Conservation (phyloP, 2,329 filamentous ascomycete species). For the Xylariales sp. region DNA sequence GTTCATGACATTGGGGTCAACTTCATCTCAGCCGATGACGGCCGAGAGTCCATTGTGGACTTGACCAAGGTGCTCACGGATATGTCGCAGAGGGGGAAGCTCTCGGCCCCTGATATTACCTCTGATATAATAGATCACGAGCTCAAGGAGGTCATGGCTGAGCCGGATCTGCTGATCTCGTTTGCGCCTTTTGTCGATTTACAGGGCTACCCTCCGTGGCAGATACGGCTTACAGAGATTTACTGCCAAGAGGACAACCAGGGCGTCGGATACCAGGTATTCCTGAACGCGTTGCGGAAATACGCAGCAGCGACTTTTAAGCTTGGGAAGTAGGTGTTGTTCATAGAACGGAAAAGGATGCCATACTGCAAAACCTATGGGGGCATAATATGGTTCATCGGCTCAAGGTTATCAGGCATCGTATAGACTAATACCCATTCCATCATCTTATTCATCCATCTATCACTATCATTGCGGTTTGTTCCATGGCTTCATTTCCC, state of each 20-base stretch:
- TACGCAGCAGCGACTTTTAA: slow-evolving; percentile 87
- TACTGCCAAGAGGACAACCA: slow-evolving; percentile 74
- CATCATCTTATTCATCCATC: not conserved
- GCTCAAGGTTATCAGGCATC: slow-evolving; percentile 2
- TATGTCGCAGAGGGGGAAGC: slow-evolving; percentile 88
- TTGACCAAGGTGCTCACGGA: slow-evolving; percentile 89
- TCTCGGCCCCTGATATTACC: slow-evolving; percentile 76
- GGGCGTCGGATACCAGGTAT: slow-evolving; percentile 89
- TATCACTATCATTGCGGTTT: slow-evolving; percentile 5
- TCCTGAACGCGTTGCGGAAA: slow-evolving; percentile 76
- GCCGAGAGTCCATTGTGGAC: slow-evolving; percentile 89
- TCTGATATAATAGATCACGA: slow-evolving; percentile 85
- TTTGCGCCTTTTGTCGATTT: slow-evolving; percentile 82
- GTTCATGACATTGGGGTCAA: slow-evolving; percentile 53
- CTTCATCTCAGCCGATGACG: slow-evolving; percentile 82
- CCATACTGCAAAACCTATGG: not conserved
- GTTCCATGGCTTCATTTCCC: slow-evolving; percentile 44
- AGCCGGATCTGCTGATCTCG: slow-evolving; percentile 84
- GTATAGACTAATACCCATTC: slow-evolving; percentile 16
- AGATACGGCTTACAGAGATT: slow-evolving; percentile 90
- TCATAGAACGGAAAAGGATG: no score
- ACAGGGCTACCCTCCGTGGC: slow-evolving; percentile 94
- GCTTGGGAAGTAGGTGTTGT: slow-evolving; percentile 66
- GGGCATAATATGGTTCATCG: not conserved
- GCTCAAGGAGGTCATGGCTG: slow-evolving; percentile 74